These are phyloP conservation scores for Oryza meridionalis DNA, from an alignment of 176 grass and related monocot genomes.

Conservation along the genomic window DNA sequence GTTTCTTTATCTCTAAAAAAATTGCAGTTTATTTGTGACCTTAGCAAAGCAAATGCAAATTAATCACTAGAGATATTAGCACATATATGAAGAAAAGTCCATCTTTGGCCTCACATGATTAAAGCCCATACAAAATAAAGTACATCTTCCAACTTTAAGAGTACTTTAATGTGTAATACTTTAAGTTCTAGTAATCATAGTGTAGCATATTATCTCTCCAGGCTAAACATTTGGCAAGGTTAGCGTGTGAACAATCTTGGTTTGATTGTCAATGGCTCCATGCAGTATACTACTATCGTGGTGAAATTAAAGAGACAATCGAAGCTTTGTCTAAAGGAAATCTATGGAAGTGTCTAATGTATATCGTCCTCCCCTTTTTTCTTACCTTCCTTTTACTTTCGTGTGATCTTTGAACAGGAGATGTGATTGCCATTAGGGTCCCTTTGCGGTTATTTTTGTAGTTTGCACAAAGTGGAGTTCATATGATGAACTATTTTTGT, in stretches of 20 bases:
- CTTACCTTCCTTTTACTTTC: slow-evolving; percentile 26
- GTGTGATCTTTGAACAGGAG: slow-evolving; percentile 43
- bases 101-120: slow-evolving; percentile 42
- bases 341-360: slow-evolving; percentile 47
- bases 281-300: slow-evolving; percentile 32
- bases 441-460: slow-evolving; percentile 6
- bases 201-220: not conserved
- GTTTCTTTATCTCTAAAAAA: not conserved
- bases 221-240: not conserved
- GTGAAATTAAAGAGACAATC: slow-evolving; percentile 25
- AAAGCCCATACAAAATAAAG: slow-evolving; percentile 36
- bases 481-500: not conserved
- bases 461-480: slow-evolving; percentile 32
- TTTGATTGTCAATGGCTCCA: slow-evolving; percentile 46
- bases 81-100: slow-evolving; percentile 11
- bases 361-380: slow-evolving; percentile 30
- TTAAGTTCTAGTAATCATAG: slow-evolving; percentile 44
- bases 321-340: slow-evolving; percentile 47
- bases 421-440: slow-evolving; percentile 29
- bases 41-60: slow-evolving; percentile 17
- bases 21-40: not conserved
- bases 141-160: slow-evolving; percentile 28
- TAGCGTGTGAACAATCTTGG: slow-evolving; percentile 40
- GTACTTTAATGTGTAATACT: slow-evolving; percentile 8
- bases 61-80: not conserved